phyloP scores from a whole-genome alignment of 2,329 filamentous ascomycete genomes.

The Fusarium dimerum region DNA sequence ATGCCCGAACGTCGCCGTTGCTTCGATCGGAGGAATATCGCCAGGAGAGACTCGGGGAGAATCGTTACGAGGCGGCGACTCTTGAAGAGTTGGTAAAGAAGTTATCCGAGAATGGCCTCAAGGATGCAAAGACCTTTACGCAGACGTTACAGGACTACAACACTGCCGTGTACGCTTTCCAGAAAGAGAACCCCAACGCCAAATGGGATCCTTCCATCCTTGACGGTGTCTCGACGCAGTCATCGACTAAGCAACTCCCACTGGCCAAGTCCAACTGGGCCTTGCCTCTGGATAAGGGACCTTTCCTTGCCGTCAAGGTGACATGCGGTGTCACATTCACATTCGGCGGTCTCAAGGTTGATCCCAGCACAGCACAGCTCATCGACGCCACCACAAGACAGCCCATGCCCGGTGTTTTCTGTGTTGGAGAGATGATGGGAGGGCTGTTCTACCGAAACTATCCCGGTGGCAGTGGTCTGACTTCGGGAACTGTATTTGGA shows the following conservation, averaged over 20 bases:
- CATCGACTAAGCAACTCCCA: conserved; percentile 40
- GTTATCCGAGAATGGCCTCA: conserved; percentile 48
- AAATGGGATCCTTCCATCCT: conserved; percentile 61
- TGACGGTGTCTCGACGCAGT: conserved; percentile 64
- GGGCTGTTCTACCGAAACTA: conserved; percentile 66
- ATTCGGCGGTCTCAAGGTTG: conserved; percentile 63
- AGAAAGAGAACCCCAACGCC: conserved; percentile 42
- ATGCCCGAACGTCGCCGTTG: conserved; percentile 51
- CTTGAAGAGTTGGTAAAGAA: conserved; percentile 56
- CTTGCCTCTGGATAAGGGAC: conserved; percentile 53
- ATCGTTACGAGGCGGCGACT: conserved; percentile 43
- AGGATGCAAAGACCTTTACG: conserved; percentile 47
- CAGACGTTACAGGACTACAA: conserved; percentile 59
- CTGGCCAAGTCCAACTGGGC: conserved; percentile 69
- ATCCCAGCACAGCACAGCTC: conserved; percentile 55
- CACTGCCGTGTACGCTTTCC: conserved; percentile 50
- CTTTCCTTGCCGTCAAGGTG: conserved; percentile 65
- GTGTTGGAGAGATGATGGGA: conserved; percentile 67
- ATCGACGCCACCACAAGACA: conserved; percentile 45
- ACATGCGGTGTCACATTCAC: conserved; percentile 69
- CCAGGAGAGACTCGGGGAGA: conserved; percentile 53
- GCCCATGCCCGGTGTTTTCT: conserved; percentile 58
- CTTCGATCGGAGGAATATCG: conserved; percentile 64
- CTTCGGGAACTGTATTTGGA: conserved; percentile 57
- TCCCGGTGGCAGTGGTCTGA: conserved; percentile 63